A percentile compares a stretch with the other conserved stretches of the same genome.
phyloP scores from a whole-genome alignment of 257 asterid genomes.

The Cinchona pubescens region DNA sequence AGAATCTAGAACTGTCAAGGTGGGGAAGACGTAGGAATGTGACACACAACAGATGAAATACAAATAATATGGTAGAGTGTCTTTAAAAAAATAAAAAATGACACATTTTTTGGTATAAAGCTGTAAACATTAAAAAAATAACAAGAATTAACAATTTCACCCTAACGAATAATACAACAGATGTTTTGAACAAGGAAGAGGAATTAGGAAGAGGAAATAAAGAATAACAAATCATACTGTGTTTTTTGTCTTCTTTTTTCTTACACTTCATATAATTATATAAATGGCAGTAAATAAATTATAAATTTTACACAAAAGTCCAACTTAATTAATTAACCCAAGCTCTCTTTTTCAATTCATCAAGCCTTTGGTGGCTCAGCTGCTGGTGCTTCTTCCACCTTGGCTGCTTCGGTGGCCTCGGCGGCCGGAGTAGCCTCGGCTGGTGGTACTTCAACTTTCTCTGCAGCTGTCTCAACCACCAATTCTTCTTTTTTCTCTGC shows the following conservation, averaged over 20 bases:
- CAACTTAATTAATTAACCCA: background rate
- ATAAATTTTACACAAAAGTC: constrained; percentile 14
- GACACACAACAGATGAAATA: too few relatives aligned
- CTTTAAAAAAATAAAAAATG: too few relatives aligned
- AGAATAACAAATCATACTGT: constrained; percentile 35
- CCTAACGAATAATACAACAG: background rate
- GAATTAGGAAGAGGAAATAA: constrained; percentile 16
- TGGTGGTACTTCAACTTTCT: constrained; percentile 14
- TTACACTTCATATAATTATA: constrained; percentile 13
- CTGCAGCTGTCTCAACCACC: constrained; percentile 14
- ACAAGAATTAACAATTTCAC: background rate
- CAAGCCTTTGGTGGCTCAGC: constrained; percentile 51
- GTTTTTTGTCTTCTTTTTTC: constrained; percentile 6
- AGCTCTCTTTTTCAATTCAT: background rate
- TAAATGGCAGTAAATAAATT: background rate
- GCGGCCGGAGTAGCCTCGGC: constrained; percentile 25
- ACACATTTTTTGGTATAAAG: too few relatives aligned
- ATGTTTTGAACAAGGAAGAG: background rate
- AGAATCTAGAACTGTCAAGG: too few relatives aligned
- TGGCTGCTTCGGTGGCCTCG: constrained; percentile 19
- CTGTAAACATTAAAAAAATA: background rate
- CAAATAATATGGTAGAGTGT: too few relatives aligned
- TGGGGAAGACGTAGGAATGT: background rate
- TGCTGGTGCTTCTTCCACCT: constrained; percentile 37
- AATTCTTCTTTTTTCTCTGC: constrained; percentile 31